Evolutionary conservation across 495 filamentous ascomycete genomes (phyloP), one percentile per base, ranked within the genome.

Genomic region (Penicillium turbatum): DNA sequence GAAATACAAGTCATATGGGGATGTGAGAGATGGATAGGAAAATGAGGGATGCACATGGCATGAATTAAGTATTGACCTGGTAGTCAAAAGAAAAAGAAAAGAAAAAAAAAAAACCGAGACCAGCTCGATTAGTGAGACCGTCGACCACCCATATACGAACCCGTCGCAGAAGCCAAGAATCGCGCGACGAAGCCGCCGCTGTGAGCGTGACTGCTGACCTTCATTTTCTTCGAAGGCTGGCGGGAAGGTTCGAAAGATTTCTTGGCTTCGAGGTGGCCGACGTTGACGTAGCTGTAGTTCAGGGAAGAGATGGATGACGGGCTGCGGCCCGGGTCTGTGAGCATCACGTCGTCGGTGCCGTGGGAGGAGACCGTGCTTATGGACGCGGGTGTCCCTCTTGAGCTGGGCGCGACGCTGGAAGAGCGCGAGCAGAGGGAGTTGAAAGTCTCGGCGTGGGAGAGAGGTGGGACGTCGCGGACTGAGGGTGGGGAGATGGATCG

Each of bases 401-500:
- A 70, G 56, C 69, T 75, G 15, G 73, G 66, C 6, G 72, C 69
- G 16, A 76, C 16, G 55, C 77, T 72, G 51, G 69, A 87, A 51
- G 68, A 82, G 11, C 75, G 76, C 38, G 76, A 79, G 54, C 72
- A 64, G 16, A 76, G 58, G 26, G 77, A 75, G 37, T 64, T 77
- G 50, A 70, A 62, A 1, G 71, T 76, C 40, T 75, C 69, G 0
- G 74, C 69, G 13, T 72, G 76, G 0, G 78, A 76, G 2, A 81
- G 67, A 6, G 48, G 62, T 10, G 78, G 78, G 0, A 81, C 67
- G 49, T 78, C 75, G 21, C 74, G 69, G 32, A 74, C 64, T 13
- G 75, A 77, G 1, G 78, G 78, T 8, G 78, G 77, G 21, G 78
- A 81, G 45, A 72, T 71, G n/a, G 78, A 80, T 2, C 71, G 68